A percentile compares a stretch with the other conserved stretches of the same genome.
These are phyloP conservation scores for Ustulina deusta DNA, from an alignment of 2,329 filamentous ascomycete species.

Conservation along the genomic window DNA sequence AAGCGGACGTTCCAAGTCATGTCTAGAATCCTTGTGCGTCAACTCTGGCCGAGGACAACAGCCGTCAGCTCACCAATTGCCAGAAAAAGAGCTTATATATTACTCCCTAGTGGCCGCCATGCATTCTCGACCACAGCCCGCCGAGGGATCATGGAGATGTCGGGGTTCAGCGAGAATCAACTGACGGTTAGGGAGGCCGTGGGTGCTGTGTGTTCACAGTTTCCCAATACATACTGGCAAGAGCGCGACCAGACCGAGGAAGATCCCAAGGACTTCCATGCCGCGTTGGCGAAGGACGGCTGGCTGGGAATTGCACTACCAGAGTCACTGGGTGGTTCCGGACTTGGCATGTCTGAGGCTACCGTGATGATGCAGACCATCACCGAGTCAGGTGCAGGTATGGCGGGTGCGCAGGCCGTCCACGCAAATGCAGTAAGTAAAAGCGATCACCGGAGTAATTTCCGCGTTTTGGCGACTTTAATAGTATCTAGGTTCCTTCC, in stretches of 20 bases:
- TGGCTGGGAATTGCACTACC: constrained; percentile 87
- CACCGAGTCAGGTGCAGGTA: constrained; percentile 80
- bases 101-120: constrained; percentile 14
- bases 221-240: constrained; percentile 82
- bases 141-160: constrained; percentile 73
- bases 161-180: constrained; percentile 79
- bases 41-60: constrained; percentile 12
- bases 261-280: constrained; percentile 81
- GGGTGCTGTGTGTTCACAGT: constrained; percentile 74
- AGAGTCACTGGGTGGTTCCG: constrained; percentile 78
- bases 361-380: constrained; percentile 91
- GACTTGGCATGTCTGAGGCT: constrained; percentile 82
- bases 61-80: background rate
- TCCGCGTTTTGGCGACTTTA: background rate
- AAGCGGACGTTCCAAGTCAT: constrained; percentile 17
- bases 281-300: constrained; percentile 77
- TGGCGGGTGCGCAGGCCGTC: constrained; percentile 75
- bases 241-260: constrained; percentile 76
- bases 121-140: constrained; percentile 54
- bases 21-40: constrained; percentile 33
- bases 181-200: constrained; percentile 78
- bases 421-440: constrained; percentile 67
- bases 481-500: background rate
- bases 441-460: background rate
- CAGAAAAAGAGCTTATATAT: background rate